phyloP scores from a whole-genome alignment of 2,329 filamentous ascomycete genomes.

The Ambrosiella cleistominuta region DNA sequence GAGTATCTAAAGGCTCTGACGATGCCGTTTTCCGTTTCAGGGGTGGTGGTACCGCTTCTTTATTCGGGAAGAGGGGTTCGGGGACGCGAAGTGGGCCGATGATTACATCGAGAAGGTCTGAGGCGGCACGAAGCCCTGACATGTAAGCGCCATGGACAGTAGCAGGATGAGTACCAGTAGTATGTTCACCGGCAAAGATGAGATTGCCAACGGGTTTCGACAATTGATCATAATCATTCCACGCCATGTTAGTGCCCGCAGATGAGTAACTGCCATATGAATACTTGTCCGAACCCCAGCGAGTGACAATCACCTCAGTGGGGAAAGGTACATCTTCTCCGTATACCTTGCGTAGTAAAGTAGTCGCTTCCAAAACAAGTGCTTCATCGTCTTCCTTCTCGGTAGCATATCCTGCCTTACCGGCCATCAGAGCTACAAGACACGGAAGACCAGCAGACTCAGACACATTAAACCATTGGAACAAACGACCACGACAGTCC shows the following conservation, averaged over 20 bases:
- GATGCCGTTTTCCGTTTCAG: background rate
- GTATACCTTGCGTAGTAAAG: constrained; percentile 62
- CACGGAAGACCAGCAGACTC: constrained; percentile 78
- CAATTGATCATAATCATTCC: constrained; percentile 87
- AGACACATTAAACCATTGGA: constrained; percentile 93
- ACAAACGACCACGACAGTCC: constrained; percentile 70
- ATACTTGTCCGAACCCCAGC: constrained; percentile 83
- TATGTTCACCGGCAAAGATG: constrained; percentile 92
- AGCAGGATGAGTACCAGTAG: constrained; percentile 85
- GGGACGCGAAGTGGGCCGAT: constrained; percentile 67
- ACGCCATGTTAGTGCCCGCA: constrained; percentile 62
- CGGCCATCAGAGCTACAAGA: constrained; percentile 85
- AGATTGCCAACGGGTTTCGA: constrained; percentile 69
- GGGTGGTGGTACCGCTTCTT: background rate
- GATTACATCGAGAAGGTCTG: constrained; percentile 65
- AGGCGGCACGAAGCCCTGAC: constrained; percentile 76
- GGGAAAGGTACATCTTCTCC: constrained; percentile 54
- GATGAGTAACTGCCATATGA: constrained; percentile 93
- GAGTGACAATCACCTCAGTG: constrained; percentile 70
- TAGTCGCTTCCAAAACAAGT: constrained; percentile 64
- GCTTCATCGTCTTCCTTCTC: constrained; percentile 59
- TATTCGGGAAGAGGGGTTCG: constrained; percentile 49
- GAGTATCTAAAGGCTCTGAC: background rate
- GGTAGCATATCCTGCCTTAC: constrained; percentile 77
- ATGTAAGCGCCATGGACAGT: constrained; percentile 95